Evolutionary conservation across 805 yeast genomes (phyloP).

Genomic region (Kodamaea leandrae): DNA sequence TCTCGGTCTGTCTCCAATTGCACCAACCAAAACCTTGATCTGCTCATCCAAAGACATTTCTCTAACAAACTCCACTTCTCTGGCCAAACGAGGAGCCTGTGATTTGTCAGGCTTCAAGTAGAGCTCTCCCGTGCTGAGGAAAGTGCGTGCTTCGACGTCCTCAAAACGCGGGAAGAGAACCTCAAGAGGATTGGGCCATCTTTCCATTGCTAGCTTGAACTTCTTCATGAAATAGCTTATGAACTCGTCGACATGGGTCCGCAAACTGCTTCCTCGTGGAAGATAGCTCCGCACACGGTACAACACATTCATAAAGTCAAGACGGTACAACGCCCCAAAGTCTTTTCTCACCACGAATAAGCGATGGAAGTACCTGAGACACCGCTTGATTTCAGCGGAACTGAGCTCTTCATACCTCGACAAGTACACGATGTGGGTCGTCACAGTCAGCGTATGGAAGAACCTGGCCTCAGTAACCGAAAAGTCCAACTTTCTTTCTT

Average conservation of each 20-base stretch:
- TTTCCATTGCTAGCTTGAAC: constrained; percentile 45
- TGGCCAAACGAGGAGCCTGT: constrained; percentile 30
- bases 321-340: constrained; percentile 56
- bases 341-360: constrained; percentile 60
- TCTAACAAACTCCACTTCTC: constrained; percentile 33
- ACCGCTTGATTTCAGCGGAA: constrained; percentile 57
- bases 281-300: constrained; percentile 48
- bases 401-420: constrained; percentile 60
- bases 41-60: constrained; percentile 44
- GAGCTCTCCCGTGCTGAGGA: constrained; percentile 59
- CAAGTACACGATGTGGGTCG: constrained; percentile 63
- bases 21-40: constrained; percentile 49
- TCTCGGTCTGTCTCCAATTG: constrained; percentile 42
- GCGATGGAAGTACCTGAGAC: constrained; percentile 68
- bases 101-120: constrained; percentile 23
- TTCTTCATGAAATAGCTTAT: constrained; percentile 62
- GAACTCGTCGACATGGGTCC: constrained; percentile 64
- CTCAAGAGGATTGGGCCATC: constrained; percentile 60
- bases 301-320: constrained; percentile 71
- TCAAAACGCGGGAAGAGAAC: constrained; percentile 62
- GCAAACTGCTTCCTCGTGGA: constrained; percentile 41
- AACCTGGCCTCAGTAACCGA: constrained; percentile 42
- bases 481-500: constrained; percentile 49
- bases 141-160: constrained; percentile 45
- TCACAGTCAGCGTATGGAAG: constrained; percentile 57